These are phyloP conservation scores for Fragaria ananassa DNA, from an alignment of 306 rosid genomes.

Conservation along the genomic window DNA sequence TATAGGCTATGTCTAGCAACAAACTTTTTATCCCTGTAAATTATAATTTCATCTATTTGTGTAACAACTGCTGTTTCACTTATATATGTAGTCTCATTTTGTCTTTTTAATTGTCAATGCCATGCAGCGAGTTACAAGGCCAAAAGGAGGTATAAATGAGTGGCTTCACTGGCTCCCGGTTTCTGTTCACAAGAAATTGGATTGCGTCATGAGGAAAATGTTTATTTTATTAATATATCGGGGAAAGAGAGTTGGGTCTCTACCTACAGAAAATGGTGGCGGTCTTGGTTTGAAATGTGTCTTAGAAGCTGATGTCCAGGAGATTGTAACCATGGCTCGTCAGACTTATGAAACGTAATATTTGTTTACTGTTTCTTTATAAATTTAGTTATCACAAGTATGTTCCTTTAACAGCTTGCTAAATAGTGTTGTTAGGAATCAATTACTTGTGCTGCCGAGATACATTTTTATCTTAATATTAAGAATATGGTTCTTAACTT, in stretches of 20 bases:
- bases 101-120: neutral
- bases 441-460: neutral
- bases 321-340: slow-evolving; percentile 68
- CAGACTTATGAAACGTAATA: slow-evolving; percentile 72
- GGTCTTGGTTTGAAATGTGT: slow-evolving; percentile 59
- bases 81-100: neutral
- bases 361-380: slow-evolving; percentile 12
- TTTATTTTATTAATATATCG: slow-evolving; percentile 37
- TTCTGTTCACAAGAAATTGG: slow-evolving; percentile 60
- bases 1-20: neutral
- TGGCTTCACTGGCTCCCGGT: slow-evolving; percentile 98
- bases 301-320: slow-evolving; percentile 79
- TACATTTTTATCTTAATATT: neutral
- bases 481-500: neutral
- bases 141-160: slow-evolving; percentile 75
- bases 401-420: neutral
- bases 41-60: neutral
- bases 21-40: neutral
- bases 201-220: slow-evolving; percentile 48
- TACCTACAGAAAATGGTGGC: slow-evolving; percentile 60
- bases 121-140: slow-evolving; percentile 83
- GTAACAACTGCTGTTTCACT: neutral
- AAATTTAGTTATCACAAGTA: slow-evolving; percentile 3
- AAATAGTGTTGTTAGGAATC: neutral
- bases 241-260: slow-evolving; percentile 36